A percentile compares a stretch with the other conserved stretches of the same genome.
phyloP scores from a whole-genome alignment of 2,329 filamentous ascomycete species.

The Elsinoe arachidis region DNA sequence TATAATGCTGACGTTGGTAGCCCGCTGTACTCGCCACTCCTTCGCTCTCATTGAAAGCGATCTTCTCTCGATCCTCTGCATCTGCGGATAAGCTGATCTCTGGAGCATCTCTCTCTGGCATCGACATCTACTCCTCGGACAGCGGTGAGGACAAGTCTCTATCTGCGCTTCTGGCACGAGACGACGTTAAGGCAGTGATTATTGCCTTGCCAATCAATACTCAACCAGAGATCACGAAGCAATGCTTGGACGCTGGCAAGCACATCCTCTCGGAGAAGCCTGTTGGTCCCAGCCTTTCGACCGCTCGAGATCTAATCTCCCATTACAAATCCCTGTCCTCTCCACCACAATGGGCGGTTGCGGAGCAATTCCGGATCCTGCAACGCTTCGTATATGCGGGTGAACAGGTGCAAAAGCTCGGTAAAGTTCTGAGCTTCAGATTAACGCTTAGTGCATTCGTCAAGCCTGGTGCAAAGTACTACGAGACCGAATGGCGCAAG shows the following conservation, averaged over 20 bases:
- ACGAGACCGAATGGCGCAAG: constrained; percentile 55
- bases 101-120: constrained; percentile 27
- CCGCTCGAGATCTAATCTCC: constrained; percentile 40
- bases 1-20: constrained; percentile 20
- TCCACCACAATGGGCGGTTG: constrained; percentile 48
- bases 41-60: constrained; percentile 49
- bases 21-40: constrained; percentile 51
- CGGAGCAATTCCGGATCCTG: constrained; percentile 65
- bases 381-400: constrained; percentile 46
- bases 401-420: constrained; percentile 43
- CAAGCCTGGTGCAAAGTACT: constrained; percentile 45
- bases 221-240: constrained; percentile 41
- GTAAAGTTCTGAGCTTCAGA: constrained; percentile 48
- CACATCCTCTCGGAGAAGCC: constrained; percentile 51
- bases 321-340: constrained; percentile 20
- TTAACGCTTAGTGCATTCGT: constrained; percentile 40
- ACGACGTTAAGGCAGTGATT: constrained; percentile 42
- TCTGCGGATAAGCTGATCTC: constrained; percentile 44
- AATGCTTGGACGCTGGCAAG: constrained; percentile 42
- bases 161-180: constrained; percentile 33
- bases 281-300: constrained; percentile 44
- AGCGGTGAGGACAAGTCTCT: constrained; percentile 38
- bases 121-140: constrained; percentile 53
- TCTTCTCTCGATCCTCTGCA: constrained; percentile 55
- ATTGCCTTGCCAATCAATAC: constrained; percentile 39